Percentiles rank a stretch among this genome's conserved stretches.
Evolutionary conservation across 495 filamentous ascomycete genomes (phyloP).

Genomic region (Jackrogersella multiformis): DNA sequence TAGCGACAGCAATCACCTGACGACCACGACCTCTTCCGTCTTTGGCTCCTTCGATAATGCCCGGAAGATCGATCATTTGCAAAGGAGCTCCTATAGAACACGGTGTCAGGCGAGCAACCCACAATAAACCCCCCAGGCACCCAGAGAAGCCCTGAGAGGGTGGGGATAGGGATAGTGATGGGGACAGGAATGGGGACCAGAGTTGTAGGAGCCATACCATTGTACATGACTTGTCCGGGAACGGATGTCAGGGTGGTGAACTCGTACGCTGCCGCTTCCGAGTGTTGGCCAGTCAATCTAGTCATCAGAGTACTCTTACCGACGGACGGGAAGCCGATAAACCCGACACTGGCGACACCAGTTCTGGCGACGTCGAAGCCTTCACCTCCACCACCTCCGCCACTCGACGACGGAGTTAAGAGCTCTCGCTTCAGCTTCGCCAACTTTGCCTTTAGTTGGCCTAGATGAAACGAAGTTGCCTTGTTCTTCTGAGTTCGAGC

Average conservation of each 20-base stretch:
- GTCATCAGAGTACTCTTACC: constrained; percentile 98
- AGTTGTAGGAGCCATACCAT: constrained; percentile 59
- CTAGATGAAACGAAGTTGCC: constrained; percentile 85
- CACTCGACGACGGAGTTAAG: constrained; percentile 81
- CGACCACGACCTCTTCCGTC: constrained; percentile 98
- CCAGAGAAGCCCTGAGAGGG: neutral
- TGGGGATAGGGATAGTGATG: constrained; percentile 13
- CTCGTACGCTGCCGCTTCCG: constrained; percentile 96
- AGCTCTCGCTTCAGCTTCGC: constrained; percentile 97
- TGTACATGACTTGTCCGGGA: constrained; percentile 94
- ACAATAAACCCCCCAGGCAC: constrained; percentile 7
- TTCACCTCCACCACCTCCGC: constrained; percentile 85
- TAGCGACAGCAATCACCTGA: constrained; percentile 98
- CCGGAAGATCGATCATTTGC: constrained; percentile 97
- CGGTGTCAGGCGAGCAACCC: constrained; percentile 16
- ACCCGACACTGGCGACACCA: constrained; percentile 93
- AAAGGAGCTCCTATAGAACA: constrained; percentile 76
- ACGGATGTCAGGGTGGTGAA: constrained; percentile 98
- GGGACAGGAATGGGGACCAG: neutral
- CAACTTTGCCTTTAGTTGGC: constrained; percentile 97
- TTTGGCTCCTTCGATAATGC: constrained; percentile 98
- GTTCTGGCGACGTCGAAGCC: constrained; percentile 99
- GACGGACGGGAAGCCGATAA: constrained; percentile 90
- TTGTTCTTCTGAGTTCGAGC: constrained; percentile 98
- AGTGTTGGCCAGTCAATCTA: constrained; percentile 92